phyloP scores from a whole-genome alignment of 2,329 filamentous ascomycete genomes.

The Cladorrhinum sp. region DNA sequence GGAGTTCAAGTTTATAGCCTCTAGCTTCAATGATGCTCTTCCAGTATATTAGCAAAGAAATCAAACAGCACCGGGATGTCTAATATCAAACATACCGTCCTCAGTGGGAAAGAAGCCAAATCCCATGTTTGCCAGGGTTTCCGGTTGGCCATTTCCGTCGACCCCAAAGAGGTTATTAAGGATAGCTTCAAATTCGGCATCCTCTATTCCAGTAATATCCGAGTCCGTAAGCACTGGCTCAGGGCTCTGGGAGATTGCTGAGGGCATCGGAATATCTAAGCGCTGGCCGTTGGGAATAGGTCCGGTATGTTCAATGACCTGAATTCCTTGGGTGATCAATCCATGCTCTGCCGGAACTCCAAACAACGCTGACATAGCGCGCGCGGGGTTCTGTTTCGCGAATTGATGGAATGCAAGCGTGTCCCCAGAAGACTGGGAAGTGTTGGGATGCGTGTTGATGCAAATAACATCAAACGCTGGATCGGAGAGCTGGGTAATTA shows the following conservation, averaged over 20 bases:
- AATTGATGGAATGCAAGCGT: conserved; percentile 15
- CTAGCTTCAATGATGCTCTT: background rate
- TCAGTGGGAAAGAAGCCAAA: background rate
- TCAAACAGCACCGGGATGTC: background rate
- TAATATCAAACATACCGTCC: background rate
- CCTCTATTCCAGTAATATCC: background rate
- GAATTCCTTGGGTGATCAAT: conserved; percentile 11
- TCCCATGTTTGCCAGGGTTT: background rate
- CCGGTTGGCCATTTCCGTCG: background rate
- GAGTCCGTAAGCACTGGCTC: background rate
- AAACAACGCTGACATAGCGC: conserved; percentile 19
- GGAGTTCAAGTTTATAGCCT: too few species aligned
- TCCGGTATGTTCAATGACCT: background rate
- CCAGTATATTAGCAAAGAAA: background rate
- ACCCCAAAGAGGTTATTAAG: background rate
- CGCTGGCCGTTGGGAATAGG: background rate
- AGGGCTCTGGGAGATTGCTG: background rate
- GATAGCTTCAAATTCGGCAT: background rate
- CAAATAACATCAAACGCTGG: conserved; percentile 22
- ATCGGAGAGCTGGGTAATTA: conserved; percentile 22
- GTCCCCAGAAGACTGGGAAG: conserved; percentile 1
- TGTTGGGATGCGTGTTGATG: conserved; percentile 19
- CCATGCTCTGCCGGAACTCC: conserved; percentile 11
- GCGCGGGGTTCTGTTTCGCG: conserved; percentile 11
- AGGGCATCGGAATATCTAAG: background rate